Evolutionary conservation across 768 basidiomycete genomes (phyloP).

Genomic region (Cyathus striatus): DNA sequence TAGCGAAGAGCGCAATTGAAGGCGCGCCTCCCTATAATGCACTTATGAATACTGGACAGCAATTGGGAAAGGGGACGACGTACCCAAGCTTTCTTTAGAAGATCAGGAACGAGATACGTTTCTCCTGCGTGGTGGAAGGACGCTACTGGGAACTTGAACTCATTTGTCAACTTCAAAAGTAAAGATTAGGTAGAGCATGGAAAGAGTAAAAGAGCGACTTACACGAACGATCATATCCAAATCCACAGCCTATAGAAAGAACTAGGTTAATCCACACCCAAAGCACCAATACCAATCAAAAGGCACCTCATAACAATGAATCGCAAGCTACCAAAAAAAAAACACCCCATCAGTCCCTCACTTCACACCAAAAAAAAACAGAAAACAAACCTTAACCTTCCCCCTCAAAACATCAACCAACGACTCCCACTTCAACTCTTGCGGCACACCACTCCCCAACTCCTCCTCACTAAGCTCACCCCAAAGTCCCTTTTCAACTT

Average conservation of each 20-base stretch:
- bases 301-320: conserved; percentile 37
- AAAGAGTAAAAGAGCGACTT: neutral
- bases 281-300: neutral
- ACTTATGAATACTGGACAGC: conserved; percentile 1
- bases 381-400: conserved; percentile 54
- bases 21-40: conserved; percentile 42
- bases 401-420: conserved; percentile 71
- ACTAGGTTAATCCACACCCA: neutral
- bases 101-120: conserved; percentile 73
- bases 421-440: conserved; percentile 65
- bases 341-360: neutral
- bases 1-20: conserved; percentile 69
- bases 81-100: conserved; percentile 69
- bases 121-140: conserved; percentile 80
- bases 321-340: conserved; percentile 26
- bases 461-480: conserved; percentile 22
- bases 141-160: conserved; percentile 73
- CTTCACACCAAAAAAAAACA: neutral
- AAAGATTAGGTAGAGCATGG: neutral
- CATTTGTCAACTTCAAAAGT: conserved; percentile 56
- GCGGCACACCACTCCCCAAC: conserved; percentile 41
- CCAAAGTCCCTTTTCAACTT: conserved; percentile 42
- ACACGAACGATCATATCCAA: conserved; percentile 64
- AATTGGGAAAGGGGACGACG: neutral
- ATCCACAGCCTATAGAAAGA: conserved; percentile 47